Conservation (phyloP, 371 early-diverging fungal species). For the Blakeslea trispora region DNA sequence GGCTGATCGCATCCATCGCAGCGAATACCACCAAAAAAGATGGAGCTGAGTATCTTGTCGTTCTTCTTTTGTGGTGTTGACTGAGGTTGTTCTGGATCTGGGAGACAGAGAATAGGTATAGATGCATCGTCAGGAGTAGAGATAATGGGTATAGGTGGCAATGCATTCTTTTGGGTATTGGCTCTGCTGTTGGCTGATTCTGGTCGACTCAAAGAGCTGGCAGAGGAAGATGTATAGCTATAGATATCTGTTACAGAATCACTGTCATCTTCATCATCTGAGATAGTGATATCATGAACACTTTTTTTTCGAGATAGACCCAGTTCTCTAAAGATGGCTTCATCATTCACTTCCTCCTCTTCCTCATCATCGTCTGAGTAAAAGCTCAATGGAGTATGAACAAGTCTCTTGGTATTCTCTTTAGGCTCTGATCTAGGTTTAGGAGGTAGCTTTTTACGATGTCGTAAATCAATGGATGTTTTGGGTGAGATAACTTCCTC, state of each 20-base stretch:
- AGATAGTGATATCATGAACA: constrained; percentile 11
- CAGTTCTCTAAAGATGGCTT: constrained; percentile 4
- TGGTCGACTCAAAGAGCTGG: not conserved
- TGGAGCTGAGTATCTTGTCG: constrained; percentile 5
- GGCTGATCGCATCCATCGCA: constrained; percentile 59
- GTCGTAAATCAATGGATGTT: not conserved
- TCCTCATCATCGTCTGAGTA: constrained; percentile 12
- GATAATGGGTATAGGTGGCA: constrained; percentile 23
- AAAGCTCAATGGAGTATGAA: not conserved
- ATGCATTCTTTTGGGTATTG: constrained; percentile 1
- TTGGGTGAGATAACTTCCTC: too few species aligned
- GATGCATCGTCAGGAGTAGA: constrained; percentile 12
- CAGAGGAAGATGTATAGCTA: not conserved
- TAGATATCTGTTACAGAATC: not conserved
- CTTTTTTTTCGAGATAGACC: constrained; percentile 8
- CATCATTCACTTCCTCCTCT: constrained; percentile 1
- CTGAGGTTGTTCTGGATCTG: not conserved
- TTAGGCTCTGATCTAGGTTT: not conserved
- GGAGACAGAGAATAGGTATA: constrained; percentile 18
- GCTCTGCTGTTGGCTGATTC: too few species aligned
- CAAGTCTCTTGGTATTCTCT: not conserved
- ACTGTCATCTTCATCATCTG: constrained; percentile 10
- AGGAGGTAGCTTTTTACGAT: constrained; percentile 7
- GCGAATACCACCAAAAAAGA: constrained; percentile 23
- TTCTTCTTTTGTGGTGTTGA: constrained; percentile 2